These are phyloP conservation scores for Entomortierella beljakovae DNA, from an alignment of 192 early-diverging fungal species.

Conservation along the genomic window DNA sequence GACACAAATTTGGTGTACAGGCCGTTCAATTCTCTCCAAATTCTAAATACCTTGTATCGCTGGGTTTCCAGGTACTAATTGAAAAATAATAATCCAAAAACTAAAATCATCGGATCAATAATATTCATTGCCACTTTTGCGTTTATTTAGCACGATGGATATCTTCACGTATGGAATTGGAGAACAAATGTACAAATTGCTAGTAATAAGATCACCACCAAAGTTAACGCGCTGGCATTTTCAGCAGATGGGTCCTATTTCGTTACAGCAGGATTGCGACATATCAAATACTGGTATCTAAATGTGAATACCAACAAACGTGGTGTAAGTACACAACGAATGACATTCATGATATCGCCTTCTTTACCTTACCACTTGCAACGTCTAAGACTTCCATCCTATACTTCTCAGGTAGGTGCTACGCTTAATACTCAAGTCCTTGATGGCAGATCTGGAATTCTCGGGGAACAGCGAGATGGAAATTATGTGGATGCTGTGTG, in stretches of 20 bases:
- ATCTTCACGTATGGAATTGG: slow-evolving; percentile 88
- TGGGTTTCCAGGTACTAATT: slow-evolving; percentile 81
- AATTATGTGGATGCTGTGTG: slow-evolving; percentile 79
- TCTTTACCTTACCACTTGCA: too few species aligned
- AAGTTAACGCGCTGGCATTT: slow-evolving; percentile 69
- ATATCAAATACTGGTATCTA: slow-evolving; percentile 87
- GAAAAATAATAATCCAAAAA: too few species aligned
- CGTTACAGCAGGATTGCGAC: slow-evolving; percentile 81
- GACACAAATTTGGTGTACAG: slow-evolving; percentile 84
- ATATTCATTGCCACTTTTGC: slow-evolving; percentile 11
- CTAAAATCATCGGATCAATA: too few species aligned
- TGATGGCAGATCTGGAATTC: slow-evolving; percentile 76
- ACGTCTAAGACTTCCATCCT: too few species aligned
- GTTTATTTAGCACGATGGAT: slow-evolving; percentile 78
- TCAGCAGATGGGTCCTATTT: slow-evolving; percentile 72
- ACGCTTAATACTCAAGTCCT: slow-evolving; percentile 56
- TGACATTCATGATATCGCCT: too few species aligned
- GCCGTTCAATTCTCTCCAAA: slow-evolving; percentile 79
- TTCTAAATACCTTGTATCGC: slow-evolving; percentile 72
- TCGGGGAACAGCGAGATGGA: slow-evolving; percentile 75
- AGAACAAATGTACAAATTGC: slow-evolving; percentile 68
- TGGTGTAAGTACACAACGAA: too few species aligned
- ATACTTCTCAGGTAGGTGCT: slow-evolving; percentile 10
- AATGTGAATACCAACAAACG: slow-evolving; percentile 56
- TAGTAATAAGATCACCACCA: slow-evolving; percentile 72